Percentiles rank a stretch among this genome's conserved stretches.
Evolutionary conservation across 2,329 filamentous ascomycete genomes (phyloP).

Genomic region (Exserohilum turcica): DNA sequence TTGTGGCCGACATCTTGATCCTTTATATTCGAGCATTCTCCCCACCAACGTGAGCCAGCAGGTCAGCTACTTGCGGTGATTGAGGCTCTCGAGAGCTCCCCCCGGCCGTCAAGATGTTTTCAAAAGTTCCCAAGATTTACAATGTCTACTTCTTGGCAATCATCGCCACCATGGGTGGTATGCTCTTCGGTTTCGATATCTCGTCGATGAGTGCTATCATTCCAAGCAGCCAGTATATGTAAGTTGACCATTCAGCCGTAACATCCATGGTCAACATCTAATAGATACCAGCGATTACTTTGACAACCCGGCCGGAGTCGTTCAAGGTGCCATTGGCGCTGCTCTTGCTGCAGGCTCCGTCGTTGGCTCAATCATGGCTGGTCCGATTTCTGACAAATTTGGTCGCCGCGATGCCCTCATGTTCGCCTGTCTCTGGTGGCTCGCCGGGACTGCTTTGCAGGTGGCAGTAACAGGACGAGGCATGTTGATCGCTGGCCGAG

Average conservation of each 20-base stretch:
- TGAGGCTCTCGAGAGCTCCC: conserved; percentile 14
- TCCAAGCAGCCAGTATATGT: conserved; percentile 21
- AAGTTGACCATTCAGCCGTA: conserved; percentile 5
- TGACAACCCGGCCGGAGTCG: conserved; percentile 55
- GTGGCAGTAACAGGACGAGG: conserved; percentile 67
- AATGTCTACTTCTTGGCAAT: conserved; percentile 65
- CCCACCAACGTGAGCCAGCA: conserved; percentile 4
- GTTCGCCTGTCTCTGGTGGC: conserved; percentile 59
- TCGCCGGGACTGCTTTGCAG: conserved; percentile 66
- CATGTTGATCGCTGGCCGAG: conserved; percentile 75
- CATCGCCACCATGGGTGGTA: conserved; percentile 67
- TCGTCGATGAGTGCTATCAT: conserved; percentile 67
- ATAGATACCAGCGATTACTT: conserved; percentile 50
- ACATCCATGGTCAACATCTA: not conserved
- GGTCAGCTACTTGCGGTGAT: conserved; percentile 3
- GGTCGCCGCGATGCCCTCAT: conserved; percentile 61
- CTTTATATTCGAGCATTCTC: conserved; percentile 16
- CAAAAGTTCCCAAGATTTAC: conserved; percentile 56
- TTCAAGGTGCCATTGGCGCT: conserved; percentile 57
- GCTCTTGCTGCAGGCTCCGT: conserved; percentile 73
- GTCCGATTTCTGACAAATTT: conserved; percentile 62
- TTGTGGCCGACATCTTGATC: not conserved
- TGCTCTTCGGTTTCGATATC: conserved; percentile 80
- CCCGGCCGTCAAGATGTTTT: conserved; percentile 34
- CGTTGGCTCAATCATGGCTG: conserved; percentile 65